phyloP scores from a whole-genome alignment of 2,329 filamentous ascomycete genomes.

The Fusarium sp. region DNA sequence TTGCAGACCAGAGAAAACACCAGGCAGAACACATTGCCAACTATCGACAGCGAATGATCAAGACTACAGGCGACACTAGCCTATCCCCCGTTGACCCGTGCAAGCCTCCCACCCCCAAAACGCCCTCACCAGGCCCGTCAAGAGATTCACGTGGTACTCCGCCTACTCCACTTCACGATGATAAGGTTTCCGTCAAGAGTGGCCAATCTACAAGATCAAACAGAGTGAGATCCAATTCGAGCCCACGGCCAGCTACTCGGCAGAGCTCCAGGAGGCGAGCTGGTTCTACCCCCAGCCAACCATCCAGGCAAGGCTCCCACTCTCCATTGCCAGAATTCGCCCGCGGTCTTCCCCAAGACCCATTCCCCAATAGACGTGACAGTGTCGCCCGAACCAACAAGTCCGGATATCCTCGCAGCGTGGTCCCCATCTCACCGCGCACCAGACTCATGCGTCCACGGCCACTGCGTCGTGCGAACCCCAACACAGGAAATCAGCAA shows the following conservation, averaged over 20 bases:
- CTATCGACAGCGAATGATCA: constrained; percentile 7
- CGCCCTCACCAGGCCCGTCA: not conserved
- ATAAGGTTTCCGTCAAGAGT: not conserved
- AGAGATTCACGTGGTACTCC: no score
- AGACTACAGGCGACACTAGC: not conserved
- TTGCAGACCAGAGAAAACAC: not conserved
- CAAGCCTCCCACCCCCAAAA: not conserved
- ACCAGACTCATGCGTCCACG: not conserved
- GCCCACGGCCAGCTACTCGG: not conserved
- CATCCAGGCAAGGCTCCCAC: not conserved
- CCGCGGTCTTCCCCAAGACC: constrained; percentile 6
- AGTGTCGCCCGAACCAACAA: not conserved
- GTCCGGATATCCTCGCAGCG: not conserved
- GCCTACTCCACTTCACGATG: not conserved
- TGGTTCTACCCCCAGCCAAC: not conserved
- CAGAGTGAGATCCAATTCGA: not conserved
- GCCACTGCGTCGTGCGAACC: not conserved
- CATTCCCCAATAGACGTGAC: not conserved
- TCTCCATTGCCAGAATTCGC: constrained; percentile 2
- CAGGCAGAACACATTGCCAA: constrained; percentile 1
- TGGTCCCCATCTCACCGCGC: not conserved
- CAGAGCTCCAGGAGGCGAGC: not conserved
- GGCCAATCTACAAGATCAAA: not conserved
- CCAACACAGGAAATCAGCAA: not conserved
- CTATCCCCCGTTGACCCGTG: no score